Base-by-base conservation (phyloP, 2,329 filamentous ascomycete species). In the Graphilbum fragrans region DNA sequence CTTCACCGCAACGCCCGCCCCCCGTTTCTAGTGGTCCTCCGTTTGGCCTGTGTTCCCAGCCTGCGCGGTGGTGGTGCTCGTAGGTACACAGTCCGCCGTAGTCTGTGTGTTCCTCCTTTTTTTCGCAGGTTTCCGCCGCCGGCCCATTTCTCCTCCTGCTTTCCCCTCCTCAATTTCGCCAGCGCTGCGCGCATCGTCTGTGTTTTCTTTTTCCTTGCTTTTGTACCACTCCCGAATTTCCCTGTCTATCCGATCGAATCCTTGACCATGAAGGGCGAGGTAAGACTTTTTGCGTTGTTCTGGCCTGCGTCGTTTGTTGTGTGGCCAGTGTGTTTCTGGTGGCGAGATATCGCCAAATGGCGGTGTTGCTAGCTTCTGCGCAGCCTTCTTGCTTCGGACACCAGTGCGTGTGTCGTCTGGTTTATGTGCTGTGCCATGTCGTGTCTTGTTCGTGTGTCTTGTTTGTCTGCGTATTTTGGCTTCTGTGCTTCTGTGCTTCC, bases 201-300 rank as follows among this genome's bases (percentile, higher is more conserved):
- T 10, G 12, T 31, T 34, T 19, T 19, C 19, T 19, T 19, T 19
- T 17, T 12, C n/a, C 19, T 34, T 19, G 29, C 29, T 5, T 32
- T 16, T 7, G n/a, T 12, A 32, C 29, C 6, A 27, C 23, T 12
- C 11, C n/a, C 22, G 16, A 10, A 18, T 36, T 9, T 8, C 20
- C 31, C 14, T 16, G 3, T 29, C 18, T 27, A 16, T 17, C 37
- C n/a, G 9, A 21, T 18, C 20, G 16, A 37, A 29, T 11, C 16
- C 34, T 31, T 40, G 59, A 70, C 49, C 55, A 73, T 73, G 70
- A 73, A 72, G 66, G 70, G 69, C 62, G 70, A 73, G 66, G 70
- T 73, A 58, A 58, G 69, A 61, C 34, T 35, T 22, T 39, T 39
- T n/a, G 14, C 14, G 16, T 18, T 38, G 11, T 22, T 25, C 17